Conservation (phyloP, 2,329 filamentous ascomycete genomes). For the Cladophialophora chaetospira region DNA sequence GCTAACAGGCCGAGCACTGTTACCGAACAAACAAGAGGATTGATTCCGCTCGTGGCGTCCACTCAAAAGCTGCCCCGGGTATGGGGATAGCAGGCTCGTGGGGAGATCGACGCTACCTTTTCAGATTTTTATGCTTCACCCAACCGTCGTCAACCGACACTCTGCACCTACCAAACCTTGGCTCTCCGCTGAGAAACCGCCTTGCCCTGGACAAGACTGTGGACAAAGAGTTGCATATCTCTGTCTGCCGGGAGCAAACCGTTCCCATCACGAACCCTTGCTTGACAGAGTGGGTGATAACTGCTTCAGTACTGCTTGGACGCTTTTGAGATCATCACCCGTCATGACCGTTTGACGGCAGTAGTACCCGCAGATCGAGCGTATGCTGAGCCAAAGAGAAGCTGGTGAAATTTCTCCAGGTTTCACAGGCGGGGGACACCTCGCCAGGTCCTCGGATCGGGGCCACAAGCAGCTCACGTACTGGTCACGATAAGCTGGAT, state of each 20-base stretch:
- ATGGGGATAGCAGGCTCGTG: not conserved
- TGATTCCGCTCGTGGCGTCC: constrained; percentile 15
- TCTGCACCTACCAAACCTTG: constrained; percentile 1
- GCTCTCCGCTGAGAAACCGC: not conserved
- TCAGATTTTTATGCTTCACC: not conserved
- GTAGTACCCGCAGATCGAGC: not conserved
- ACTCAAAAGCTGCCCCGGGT: constrained; percentile 12
- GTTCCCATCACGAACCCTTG: not conserved
- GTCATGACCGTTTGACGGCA: not conserved
- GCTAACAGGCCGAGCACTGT: not conserved
- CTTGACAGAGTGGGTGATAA: not conserved
- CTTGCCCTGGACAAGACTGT: not conserved
- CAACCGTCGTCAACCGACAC: not conserved
- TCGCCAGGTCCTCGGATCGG: not conserved
- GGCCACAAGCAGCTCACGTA: not conserved
- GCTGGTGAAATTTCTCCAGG: not conserved
- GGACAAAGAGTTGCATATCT: not conserved
- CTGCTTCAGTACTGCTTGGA: not conserved
- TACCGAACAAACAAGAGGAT: not conserved
- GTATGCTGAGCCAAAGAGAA: not conserved
- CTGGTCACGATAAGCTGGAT: not conserved
- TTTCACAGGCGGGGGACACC: not conserved
- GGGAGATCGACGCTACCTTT: not conserved
- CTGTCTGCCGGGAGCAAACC: not conserved
- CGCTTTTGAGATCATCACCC: not conserved